These are phyloP conservation scores for Tricholoma furcatifolium DNA, from an alignment of 768 basidiomycete species.

Conservation along the genomic window DNA sequence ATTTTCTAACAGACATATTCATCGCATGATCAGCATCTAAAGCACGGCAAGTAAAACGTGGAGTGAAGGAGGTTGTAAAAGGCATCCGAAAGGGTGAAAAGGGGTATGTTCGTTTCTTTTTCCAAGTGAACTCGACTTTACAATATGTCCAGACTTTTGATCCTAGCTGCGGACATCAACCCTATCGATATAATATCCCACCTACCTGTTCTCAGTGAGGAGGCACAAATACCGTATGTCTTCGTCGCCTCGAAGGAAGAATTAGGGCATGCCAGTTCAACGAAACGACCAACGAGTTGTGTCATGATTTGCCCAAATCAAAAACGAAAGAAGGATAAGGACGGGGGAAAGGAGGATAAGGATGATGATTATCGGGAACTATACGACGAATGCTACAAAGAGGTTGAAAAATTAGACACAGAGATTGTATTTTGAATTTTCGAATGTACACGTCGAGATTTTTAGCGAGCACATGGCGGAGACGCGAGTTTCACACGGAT, in stretches of 20 bases:
- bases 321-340: slow-evolving; percentile 73
- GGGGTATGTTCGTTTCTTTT: slow-evolving; percentile 56
- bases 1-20: neutral
- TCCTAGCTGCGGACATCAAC: slow-evolving; percentile 96
- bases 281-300: slow-evolving; percentile 97
- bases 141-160: slow-evolving; percentile 57
- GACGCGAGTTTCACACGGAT: slow-evolving; percentile 24
- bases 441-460: neutral
- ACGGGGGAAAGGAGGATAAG: slow-evolving; percentile 53
- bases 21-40: slow-evolving; percentile 69
- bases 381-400: slow-evolving; percentile 82
- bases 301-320: slow-evolving; percentile 89
- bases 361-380: slow-evolving; percentile 86
- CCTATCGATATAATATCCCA: slow-evolving; percentile 99
- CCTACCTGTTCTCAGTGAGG: slow-evolving; percentile 91
- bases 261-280: slow-evolving; percentile 91
- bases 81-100: slow-evolving; percentile 96
- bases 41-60: slow-evolving; percentile 91
- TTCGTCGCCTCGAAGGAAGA: slow-evolving; percentile 94
- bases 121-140: neutral
- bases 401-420: slow-evolving; percentile 80
- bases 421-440: slow-evolving; percentile 57
- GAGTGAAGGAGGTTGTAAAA: slow-evolving; percentile 98
- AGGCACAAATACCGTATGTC: slow-evolving; percentile 86
- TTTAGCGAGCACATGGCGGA: slow-evolving; percentile 8